phyloP scores from a whole-genome alignment of 495 filamentous ascomycete species.

The Podospora appendiculata region DNA sequence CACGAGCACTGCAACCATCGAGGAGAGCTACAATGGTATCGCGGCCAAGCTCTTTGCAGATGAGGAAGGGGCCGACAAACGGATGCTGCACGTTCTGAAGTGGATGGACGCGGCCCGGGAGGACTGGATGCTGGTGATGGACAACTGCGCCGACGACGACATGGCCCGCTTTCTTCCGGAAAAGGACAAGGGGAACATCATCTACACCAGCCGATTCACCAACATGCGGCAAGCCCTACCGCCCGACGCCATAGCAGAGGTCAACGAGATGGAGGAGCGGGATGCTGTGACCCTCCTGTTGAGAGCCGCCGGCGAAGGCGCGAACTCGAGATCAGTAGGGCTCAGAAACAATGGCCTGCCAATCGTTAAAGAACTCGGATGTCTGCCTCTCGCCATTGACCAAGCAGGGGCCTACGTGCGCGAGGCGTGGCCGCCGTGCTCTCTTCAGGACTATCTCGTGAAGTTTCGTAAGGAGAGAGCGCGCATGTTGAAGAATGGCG shows the following conservation, averaged over 20 bases:
- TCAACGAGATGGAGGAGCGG: slow-evolving; percentile 1
- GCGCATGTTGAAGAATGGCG: neutral
- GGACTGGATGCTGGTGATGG: slow-evolving; percentile 7
- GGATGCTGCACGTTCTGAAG: neutral
- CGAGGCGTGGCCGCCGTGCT: neutral
- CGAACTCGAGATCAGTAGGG: neutral
- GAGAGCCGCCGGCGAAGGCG: neutral
- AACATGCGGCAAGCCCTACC: neutral
- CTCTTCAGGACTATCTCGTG: slow-evolving; percentile 1
- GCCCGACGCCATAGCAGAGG: neutral
- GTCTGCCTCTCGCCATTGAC: slow-evolving; percentile 16
- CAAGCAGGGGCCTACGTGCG: slow-evolving; percentile 11
- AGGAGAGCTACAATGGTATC: slow-evolving; percentile 8
- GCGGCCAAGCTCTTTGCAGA: neutral
- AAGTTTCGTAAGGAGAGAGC: neutral
- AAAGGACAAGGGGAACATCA: slow-evolving; percentile 11
- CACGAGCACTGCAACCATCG: slow-evolving; percentile 1
- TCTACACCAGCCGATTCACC: slow-evolving; percentile 11
- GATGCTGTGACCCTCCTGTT: slow-evolving; percentile 12
- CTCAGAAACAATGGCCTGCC: neutral
- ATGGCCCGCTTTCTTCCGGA: neutral
- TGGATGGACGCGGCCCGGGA: neutral
- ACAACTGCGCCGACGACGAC: slow-evolving; percentile 3
- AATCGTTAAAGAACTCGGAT: slow-evolving; percentile 10
- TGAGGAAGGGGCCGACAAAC: neutral